Base-by-base conservation (phyloP, 2,329 filamentous ascomycete genomes). In the Beauveria sp. region DNA sequence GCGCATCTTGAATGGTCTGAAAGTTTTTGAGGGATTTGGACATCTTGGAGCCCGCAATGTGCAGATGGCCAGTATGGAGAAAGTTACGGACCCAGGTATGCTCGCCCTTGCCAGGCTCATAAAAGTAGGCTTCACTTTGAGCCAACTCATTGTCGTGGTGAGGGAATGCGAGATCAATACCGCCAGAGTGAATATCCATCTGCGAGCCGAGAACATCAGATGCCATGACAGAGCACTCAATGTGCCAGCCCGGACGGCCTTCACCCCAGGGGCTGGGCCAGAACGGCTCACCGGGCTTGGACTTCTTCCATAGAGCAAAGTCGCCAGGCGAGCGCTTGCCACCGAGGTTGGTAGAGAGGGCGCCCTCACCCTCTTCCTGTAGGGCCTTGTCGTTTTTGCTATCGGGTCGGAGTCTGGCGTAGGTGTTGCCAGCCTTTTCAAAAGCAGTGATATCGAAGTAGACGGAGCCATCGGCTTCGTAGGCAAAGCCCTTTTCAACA, bases 21-120 rank as follows among this genome's bases (percentile, higher is more conserved):
- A 97, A 97, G 73, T 97, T 98, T 78, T 98, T 97, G 62, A 98
- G 76, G 18, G 87, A 91, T 74, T 98, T 98, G 62, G 89, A 93
- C 93, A 98, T 98, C 74, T 98, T 98, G 24, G 87, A 91, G 0
- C 93, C 93, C 28, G 88, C 85, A 62, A 98, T 97, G 6, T 74
- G 75, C 53, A 97, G 76, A 72, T 98, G 93, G 0, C 93, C 93
- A 88, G 96, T 97, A 71, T 97, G 93, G 18, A 97, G 72, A 76
- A 97, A 98, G 76, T 97, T 96, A 71, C 95, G 96, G 56, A 96
- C 90, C 93, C 93, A 96, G 63, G 90, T 90, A 67, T 84, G 81
- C 67, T 81, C 78, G 52, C 73, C 75, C 71, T 81, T 79, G 45
- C 70, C 74, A 60, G 79, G 73, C 46, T 80, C 69, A 68, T 77